phyloP scores from a whole-genome alignment of 176 grass and related monocot genomes.

The Cocos nucifera region DNA sequence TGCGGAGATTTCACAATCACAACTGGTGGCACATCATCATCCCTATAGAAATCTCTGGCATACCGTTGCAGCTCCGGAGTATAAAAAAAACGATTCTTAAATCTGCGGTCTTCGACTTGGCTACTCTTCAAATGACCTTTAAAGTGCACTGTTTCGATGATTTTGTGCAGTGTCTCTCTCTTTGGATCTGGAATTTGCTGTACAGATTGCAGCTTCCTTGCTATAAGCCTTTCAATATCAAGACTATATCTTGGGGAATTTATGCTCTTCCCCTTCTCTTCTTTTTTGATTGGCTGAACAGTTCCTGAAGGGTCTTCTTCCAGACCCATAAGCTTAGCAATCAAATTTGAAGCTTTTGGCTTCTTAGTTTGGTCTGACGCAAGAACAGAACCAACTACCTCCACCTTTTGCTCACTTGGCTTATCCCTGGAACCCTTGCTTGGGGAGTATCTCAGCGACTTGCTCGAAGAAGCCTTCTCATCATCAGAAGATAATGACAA shows the following conservation, averaged over 20 bases:
- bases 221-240: constrained; percentile 73
- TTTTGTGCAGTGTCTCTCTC: constrained; percentile 22
- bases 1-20: constrained; percentile 17
- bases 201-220: constrained; percentile 16
- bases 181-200: constrained; percentile 23
- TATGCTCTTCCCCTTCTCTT: constrained; percentile 27
- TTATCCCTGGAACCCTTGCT: constrained; percentile 28
- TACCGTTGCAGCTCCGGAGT: background rate
- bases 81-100: constrained; percentile 1
- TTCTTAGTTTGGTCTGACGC: constrained; percentile 28
- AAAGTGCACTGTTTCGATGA: constrained; percentile 36
- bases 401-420: constrained; percentile 19
- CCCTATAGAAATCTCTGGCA: background rate
- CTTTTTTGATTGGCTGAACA: constrained; percentile 23
- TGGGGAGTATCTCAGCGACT: constrained; percentile 21
- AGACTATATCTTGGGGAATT: constrained; percentile 41
- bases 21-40: constrained; percentile 11
- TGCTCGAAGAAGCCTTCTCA: constrained; percentile 37
- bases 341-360: constrained; percentile 41
- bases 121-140: constrained; percentile 36
- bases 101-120: constrained; percentile 13
- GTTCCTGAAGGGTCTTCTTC: constrained; percentile 27
- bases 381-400: background rate
- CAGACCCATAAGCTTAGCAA: constrained; percentile 94
- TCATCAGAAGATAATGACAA: constrained; percentile 23